phyloP scores from a whole-genome alignment of 495 filamentous ascomycete species.

The Glarea lozoyensis region DNA sequence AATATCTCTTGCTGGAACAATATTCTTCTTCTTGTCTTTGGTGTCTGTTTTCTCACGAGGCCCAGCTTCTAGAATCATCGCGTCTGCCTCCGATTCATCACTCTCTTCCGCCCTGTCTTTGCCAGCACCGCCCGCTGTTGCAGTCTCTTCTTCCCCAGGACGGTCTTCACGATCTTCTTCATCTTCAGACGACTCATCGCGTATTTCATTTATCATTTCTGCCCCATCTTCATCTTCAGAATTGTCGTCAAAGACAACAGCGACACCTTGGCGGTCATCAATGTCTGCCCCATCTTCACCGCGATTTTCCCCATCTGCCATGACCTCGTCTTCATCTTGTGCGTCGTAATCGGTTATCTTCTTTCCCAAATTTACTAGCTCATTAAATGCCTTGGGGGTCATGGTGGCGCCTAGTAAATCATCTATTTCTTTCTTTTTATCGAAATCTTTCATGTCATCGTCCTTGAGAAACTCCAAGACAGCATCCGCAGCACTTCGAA shows the following conservation, averaged over 20 bases:
- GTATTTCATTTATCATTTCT: constrained; percentile 65
- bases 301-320: constrained; percentile 58
- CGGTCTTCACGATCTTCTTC: constrained; percentile 43
- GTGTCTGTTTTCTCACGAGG: constrained; percentile 17
- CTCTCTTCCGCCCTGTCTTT: constrained; percentile 44
- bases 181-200: constrained; percentile 76
- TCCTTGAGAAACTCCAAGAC: constrained; percentile 88
- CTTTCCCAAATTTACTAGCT: constrained; percentile 92
- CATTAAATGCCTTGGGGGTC: constrained; percentile 89
- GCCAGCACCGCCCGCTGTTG: constrained; percentile 41
- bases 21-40: constrained; percentile 46
- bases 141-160: constrained; percentile 39
- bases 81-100: constrained; percentile 47
- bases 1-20: constrained; percentile 74
- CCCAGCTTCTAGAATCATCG: constrained; percentile 71
- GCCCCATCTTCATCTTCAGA: constrained; percentile 83
- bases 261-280: constrained; percentile 91
- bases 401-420: constrained; percentile 78
- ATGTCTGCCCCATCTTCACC: constrained; percentile 50
- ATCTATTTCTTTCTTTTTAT: constrained; percentile 97
- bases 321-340: constrained; percentile 90
- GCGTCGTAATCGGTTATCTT: constrained; percentile 99
- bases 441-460: constrained; percentile 91
- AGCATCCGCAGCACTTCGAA: constrained; percentile 92
- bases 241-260: constrained; percentile 90